Base-by-base conservation (phyloP, 495 filamentous ascomycete species). In the Penicillium psychrofluorescens region DNA sequence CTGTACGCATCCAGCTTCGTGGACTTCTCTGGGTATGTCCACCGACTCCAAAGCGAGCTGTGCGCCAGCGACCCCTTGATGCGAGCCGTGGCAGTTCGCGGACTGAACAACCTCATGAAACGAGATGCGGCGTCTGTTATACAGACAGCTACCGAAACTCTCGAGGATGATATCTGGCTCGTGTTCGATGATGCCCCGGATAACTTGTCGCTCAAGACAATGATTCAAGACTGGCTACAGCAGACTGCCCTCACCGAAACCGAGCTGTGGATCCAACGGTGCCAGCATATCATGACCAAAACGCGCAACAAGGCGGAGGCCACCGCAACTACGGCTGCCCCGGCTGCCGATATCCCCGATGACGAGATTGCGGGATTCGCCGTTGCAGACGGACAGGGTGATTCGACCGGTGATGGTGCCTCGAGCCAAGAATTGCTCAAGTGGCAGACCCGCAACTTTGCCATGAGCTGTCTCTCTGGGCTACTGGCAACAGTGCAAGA, bases 291-390 rank as follows among this genome's bases (percentile, higher is more conserved):
- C 11, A 76, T 97, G 58, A 95, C 89, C 34, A 95, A 90, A 73
- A 90, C 87, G 1, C 81, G 80, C 50, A 67, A 72, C 11, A 83
- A 81, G 58, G 66, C 65, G 4, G 67, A 81, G 7, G 58, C 67
- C 7, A 60, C 73, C 29, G 66, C 66, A 11, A 60, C 55, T 6
- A 68, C 75, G 12, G 53, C 67, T 2, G 58, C 66, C 27, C 83
- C 79, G 36, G 68, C 70, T 13, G 71, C 71, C 8, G 94, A 97
- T 50, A 65, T 96, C 4, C 84, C 90, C 43, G 92, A 99, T 59
- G 92, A 99, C 55, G 92, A 99, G 58, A 90, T 94, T 33, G 91
- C 92, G 36, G 92, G 91, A 0, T 97, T 98, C 59, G 89, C 90
- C 34, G 78, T 79, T 22, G 79, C 84, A 12, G 74, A 78, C 16